phyloP scores from a whole-genome alignment of 306 rosid species.

The Chamaecrista fasciculata region DNA sequence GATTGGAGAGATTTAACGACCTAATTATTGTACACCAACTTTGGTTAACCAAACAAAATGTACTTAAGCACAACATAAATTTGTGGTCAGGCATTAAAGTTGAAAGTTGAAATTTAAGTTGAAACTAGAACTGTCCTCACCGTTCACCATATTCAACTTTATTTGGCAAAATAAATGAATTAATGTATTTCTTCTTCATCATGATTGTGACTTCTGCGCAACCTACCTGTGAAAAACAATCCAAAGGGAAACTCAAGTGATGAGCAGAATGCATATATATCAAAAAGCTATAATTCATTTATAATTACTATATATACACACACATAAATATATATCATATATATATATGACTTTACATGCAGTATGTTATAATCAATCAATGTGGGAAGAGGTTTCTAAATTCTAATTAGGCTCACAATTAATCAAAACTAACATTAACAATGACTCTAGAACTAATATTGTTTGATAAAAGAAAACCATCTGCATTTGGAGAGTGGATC shows the following conservation, averaged over 20 bases:
- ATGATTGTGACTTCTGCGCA: not conserved
- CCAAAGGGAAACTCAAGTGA: not conserved
- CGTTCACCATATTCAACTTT: not conserved
- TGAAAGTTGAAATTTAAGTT: no score
- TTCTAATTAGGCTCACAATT: no score
- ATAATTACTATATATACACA: not conserved
- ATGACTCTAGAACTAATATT: no score
- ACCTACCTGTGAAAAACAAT: no score
- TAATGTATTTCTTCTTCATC: not conserved
- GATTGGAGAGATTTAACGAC: not conserved
- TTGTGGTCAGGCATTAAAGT: not conserved
- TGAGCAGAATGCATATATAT: not conserved
- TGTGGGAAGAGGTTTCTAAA: no score
- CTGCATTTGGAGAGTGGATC: no score
- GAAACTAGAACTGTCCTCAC: not conserved
- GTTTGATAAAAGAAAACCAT: no score
- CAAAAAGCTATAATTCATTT: not conserved
- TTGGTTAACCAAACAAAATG: not conserved
- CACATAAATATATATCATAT: no score
- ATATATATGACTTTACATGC: not conserved
- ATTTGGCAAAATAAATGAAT: not conserved
- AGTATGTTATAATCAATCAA: no score
- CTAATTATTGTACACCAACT: not conserved
- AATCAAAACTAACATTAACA: no score
- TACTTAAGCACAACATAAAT: not conserved